A percentile compares a stretch with the other conserved stretches of the same genome.
Evolutionary conservation across 2,329 filamentous ascomycete species (phyloP).

Genomic region (Ascosphaera acerosa): DNA sequence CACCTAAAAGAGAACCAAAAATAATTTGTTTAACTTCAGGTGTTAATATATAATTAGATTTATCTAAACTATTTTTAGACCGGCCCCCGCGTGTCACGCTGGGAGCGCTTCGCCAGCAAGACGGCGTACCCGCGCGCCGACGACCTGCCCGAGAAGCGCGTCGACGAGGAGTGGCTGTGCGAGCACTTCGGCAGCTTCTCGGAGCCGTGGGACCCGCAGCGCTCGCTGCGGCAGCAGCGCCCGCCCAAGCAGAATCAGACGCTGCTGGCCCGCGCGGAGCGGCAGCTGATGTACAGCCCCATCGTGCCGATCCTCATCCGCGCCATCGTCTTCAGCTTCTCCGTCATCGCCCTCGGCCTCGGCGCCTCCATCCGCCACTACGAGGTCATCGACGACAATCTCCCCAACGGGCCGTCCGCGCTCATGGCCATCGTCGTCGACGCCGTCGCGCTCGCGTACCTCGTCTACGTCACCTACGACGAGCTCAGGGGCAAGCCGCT

Average conservation of each 20-base stretch:
- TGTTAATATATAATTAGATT: constrained; percentile 1
- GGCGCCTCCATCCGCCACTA: constrained; percentile 47
- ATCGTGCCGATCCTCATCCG: constrained; percentile 70
- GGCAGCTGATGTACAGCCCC: constrained; percentile 48
- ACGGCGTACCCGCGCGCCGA: constrained; percentile 18
- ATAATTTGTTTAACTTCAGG: constrained; percentile 1
- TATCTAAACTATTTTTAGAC: constrained; percentile 1
- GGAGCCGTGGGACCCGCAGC: constrained; percentile 24
- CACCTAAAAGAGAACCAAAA: constrained; percentile 1
- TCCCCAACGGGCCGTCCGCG: constrained; percentile 43
- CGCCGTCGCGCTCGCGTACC: constrained; percentile 67
- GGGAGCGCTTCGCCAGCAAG: constrained; percentile 20
- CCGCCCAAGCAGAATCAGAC: constrained; percentile 25
- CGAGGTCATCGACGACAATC: constrained; percentile 21
- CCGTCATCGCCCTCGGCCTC: constrained; percentile 54
- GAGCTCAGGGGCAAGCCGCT: constrained; percentile 90
- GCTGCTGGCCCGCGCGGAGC: constrained; percentile 36
- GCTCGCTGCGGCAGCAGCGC: constrained; percentile 21
- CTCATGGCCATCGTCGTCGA: constrained; percentile 80
- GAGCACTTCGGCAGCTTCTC: constrained; percentile 21
- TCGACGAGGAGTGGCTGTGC: constrained; percentile 21
- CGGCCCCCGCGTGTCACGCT: constrained; percentile 18
- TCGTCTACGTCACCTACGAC: constrained; percentile 82
- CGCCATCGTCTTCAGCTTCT: constrained; percentile 58
- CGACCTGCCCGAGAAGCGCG: constrained; percentile 15